Base-by-base conservation (phyloP, 495 filamentous ascomycete genomes). In the Bryoglossum gracile region DNA sequence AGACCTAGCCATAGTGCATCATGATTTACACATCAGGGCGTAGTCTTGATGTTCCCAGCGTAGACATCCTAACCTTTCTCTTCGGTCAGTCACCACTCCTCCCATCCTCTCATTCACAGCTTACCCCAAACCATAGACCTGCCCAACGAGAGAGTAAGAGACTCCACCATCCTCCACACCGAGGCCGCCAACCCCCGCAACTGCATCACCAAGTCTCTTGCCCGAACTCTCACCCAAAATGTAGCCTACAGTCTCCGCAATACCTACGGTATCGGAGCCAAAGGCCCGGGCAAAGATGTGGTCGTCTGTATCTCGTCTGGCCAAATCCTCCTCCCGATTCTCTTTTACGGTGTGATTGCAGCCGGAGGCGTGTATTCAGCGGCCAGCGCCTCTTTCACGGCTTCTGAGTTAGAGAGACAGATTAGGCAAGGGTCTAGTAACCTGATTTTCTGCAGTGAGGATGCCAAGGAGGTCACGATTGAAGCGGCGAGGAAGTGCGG, bases 401-500 rank as follows among this genome's bases (percentile, higher is more conserved):
- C 66, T 3, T 52, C 60, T 13, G 73, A 76, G 51, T 53, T 74
- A n/a, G 59, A 62, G 5, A 54, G 58, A 35, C 71, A 75, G 56
- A 45, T 73, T 18, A 55, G 45, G 21, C 65, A 70, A 32, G 52
- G 52, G 0, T 23, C 11, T 5, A 55, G 46, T 37, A 50, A 45
- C 8, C 22, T 55, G 17, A 25, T 66, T 59, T 6, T 64, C 55
- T 13, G 62, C 67, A 0, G 54, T 43, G 16, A 69, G 67, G 39
- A 55, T 75, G 3, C 51, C 1, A 50, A 35, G 1, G 60, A 75
- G 6, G 72, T 73, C 2, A 89, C 81, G 3, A 62, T 62, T n/a
- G 67, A 78, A 28, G 88, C 90, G 2, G 86, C 86, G 0, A 68
- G 70, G 46, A 70, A 69, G 25, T 86, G 68, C 33, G 85, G 82